Base-by-base conservation (phyloP, 1,284 basidiomycete genomes). In the Ustilago nuda region DNA sequence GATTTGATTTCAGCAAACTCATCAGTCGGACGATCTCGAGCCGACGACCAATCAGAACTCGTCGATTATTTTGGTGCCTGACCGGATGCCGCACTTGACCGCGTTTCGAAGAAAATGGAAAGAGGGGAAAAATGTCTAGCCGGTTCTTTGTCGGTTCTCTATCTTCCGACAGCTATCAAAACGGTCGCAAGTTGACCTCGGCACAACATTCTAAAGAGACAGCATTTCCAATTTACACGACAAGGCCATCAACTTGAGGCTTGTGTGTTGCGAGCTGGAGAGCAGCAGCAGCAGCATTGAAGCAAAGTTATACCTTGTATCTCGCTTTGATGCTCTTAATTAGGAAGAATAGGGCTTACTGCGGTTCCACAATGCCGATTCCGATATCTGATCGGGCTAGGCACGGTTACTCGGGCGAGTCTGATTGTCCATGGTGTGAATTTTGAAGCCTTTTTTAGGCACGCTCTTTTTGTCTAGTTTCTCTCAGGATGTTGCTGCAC, bases 11-110 rank as follows among this genome's bases (percentile, higher is more conserved):
- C 23, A 27, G 53, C 23, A 56, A 51, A 41, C 45, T 23, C 32
- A 33, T 48, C n/a, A 23, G 33, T 70, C 68, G 68, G 68, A 61
- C 35, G 52, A 12, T 43, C 30, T 23, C n/a, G 35, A 58, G 61
- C 68, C 68, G 68, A 70, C 17, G 37, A 37, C 68, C 68, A 70
- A 70, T 70, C 54, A 57, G 35, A 57, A 9, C 36, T 9, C 48
- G 32, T 33, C 68, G 68, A 71, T 64, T 56, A 51, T 41, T 41
- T 45, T 50, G 48, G 27, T 45, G 13, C 41, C 41, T 45, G 30
- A 32, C 43, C 19, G 4, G 23, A 32, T 9, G 3, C 57, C 48
- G 19, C 17, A 19, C 45, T 36, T 37, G 12, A 27, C 51, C 51
- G 27, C 32, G 46, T 41, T 41, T 41, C 39, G 6, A 11, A 41